Percentiles rank a stretch among this genome's conserved stretches.
Conservation (phyloP, 176 grass and related monocot species). For the Raddia distichophylla region DNA sequence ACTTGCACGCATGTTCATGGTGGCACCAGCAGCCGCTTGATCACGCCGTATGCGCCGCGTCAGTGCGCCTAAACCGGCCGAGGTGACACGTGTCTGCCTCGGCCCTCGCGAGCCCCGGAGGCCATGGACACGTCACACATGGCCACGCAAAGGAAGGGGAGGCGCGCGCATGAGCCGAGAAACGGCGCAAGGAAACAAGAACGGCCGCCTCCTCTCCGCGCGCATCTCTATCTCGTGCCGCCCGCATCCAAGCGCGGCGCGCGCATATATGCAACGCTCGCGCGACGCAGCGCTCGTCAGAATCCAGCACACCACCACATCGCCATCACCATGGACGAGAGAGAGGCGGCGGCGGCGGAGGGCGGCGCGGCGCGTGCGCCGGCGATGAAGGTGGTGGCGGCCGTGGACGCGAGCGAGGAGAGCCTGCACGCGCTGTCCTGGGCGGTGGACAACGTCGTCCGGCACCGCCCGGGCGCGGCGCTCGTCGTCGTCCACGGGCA, state of each 20-base stretch:
- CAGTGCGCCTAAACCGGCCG: not conserved
- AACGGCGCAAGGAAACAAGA: slow-evolving; percentile 4
- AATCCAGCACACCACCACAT: not conserved
- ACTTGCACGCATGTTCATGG: no score
- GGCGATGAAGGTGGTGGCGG: slow-evolving; percentile 66
- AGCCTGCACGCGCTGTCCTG: slow-evolving; percentile 76
- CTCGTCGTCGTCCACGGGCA: slow-evolving; percentile 76
- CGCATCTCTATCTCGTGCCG: slow-evolving; percentile 15
- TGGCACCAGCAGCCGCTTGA: not conserved
- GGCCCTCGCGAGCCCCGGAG: not conserved
- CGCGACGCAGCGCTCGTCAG: not conserved
- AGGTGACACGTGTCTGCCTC: slow-evolving; percentile 24
- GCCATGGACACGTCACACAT: not conserved
- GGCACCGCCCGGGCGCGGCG: slow-evolving; percentile 8
- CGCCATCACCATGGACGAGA: slow-evolving; percentile 37
- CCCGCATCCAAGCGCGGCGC: slow-evolving; percentile 10
- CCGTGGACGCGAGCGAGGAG: slow-evolving; percentile 81
- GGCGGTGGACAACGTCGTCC: slow-evolving; percentile 68
- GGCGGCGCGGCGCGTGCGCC: not conserved
- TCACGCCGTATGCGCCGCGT: not conserved
- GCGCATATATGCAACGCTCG: no score
- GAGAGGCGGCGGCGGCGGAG: not conserved
- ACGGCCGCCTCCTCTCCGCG: not conserved
- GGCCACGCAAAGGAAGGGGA: not conserved
- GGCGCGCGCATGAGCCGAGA: not conserved